phyloP scores from a whole-genome alignment of 331 rosid genomes.

The Phaseolus coccineus region DNA sequence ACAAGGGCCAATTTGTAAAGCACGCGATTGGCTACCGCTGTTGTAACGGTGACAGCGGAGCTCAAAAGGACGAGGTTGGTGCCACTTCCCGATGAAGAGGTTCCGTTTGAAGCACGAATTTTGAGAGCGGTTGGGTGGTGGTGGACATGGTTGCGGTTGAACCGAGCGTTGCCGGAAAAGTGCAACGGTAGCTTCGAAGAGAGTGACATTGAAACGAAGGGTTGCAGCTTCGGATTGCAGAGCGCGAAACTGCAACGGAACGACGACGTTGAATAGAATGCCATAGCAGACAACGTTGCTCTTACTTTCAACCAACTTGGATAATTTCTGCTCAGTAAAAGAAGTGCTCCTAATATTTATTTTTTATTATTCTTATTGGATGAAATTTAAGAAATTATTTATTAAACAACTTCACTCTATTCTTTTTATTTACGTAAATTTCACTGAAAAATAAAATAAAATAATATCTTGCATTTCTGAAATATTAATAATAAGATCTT shows the following conservation, averaged over 20 bases:
- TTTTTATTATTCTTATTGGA: too few species aligned
- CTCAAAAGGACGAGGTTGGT: constrained; percentile 50
- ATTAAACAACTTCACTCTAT: too few species aligned
- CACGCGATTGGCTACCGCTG: constrained; percentile 83
- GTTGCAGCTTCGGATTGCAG: background rate
- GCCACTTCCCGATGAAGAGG: constrained; percentile 7
- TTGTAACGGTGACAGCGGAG: constrained; percentile 56
- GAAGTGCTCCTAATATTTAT: background rate
- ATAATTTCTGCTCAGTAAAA: background rate
- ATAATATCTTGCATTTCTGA: too few species aligned
- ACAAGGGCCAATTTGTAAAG: constrained; percentile 88
- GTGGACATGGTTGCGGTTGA: constrained; percentile 30
- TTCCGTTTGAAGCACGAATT: constrained; percentile 54
- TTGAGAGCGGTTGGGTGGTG: constrained; percentile 35
- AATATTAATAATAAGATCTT: too few species aligned
- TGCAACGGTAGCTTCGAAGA: constrained; percentile 40
- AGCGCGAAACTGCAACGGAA: background rate
- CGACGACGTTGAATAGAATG: constrained; percentile 32
- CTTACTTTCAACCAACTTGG: background rate
- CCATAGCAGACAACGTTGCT: constrained; percentile 31
- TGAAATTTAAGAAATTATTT: background rate
- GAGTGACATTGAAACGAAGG: constrained; percentile 40
- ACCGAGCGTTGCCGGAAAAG: constrained; percentile 23
- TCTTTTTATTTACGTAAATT: too few species aligned
- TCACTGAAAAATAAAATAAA: too few species aligned